These are phyloP conservation scores for Seminavis robusta DNA, from an alignment of 108 stramenopile genomes.

Conservation along the genomic window DNA sequence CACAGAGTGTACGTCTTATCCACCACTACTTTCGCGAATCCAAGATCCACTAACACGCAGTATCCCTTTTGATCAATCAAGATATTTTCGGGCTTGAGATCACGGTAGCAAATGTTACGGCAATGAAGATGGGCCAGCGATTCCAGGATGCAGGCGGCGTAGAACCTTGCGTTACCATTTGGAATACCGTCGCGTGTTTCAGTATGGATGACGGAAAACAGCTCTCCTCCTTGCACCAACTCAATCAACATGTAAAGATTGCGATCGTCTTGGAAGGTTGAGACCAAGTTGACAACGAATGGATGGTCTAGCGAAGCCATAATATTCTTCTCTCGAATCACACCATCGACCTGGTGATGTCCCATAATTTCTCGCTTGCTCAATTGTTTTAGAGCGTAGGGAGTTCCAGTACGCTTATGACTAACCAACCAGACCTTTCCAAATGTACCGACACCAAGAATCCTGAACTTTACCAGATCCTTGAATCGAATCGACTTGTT, in stretches of 20 bases:
- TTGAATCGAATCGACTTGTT: conserved; percentile 59
- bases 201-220: conserved; percentile 92
- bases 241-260: conserved; percentile 90
- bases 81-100: conserved; percentile 88
- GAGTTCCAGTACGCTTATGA: conserved; percentile 73
- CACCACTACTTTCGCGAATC: conserved; percentile 97
- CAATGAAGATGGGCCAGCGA: conserved; percentile 71
- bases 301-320: conserved; percentile 90
- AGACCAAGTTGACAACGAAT: conserved; percentile 89
- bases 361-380: conserved; percentile 95
- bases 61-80: conserved; percentile 88
- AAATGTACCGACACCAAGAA: conserved; percentile 98
- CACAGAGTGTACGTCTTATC: conserved; percentile 98
- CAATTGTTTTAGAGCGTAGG: conserved; percentile 91
- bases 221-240: conserved; percentile 90
- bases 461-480: conserved; percentile 83
- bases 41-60: conserved; percentile 98
- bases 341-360: conserved; percentile 95
- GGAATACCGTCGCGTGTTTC: conserved; percentile 89
- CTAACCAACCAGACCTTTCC: conserved; percentile 98
- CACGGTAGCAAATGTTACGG: conserved; percentile 88
- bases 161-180: conserved; percentile 83
- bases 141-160: conserved; percentile 78
- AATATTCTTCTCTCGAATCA: conserved; percentile 89
- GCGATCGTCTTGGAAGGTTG: conserved; percentile 87